Conservation (phyloP, 352 stramenopile genomes). For the Phytophthora boehmeriae region DNA sequence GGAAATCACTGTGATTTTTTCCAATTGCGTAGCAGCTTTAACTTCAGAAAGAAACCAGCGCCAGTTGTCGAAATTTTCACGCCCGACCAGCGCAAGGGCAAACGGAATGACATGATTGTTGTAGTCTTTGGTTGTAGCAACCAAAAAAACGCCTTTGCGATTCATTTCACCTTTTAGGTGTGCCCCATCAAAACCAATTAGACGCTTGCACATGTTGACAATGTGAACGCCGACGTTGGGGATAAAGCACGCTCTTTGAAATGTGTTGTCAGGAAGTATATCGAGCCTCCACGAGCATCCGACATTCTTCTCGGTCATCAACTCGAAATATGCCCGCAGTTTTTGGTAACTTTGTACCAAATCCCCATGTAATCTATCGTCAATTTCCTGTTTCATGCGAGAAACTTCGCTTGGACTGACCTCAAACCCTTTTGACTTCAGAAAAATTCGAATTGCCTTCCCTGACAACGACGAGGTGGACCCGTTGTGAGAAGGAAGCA, state of each 20-base stretch:
- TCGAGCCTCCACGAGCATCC: no score
- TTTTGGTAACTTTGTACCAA: constrained; percentile 2
- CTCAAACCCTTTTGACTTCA: background rate
- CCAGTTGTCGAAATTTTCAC: constrained; percentile 33
- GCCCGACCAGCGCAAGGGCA: constrained; percentile 14
- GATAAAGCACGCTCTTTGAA: no score
- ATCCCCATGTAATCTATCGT: constrained; percentile 6
- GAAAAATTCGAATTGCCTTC: background rate
- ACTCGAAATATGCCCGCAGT: background rate
- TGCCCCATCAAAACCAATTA: constrained; percentile 23
- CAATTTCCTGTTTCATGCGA: constrained; percentile 8
- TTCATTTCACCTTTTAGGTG: constrained; percentile 36
- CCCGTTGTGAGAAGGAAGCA: background rate
- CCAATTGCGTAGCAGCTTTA: background rate
- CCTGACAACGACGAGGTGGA: background rate
- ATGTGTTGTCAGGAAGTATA: no score
- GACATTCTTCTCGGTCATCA: background rate
- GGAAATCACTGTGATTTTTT: background rate
- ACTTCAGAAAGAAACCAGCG: no score
- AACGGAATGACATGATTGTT: constrained; percentile 34
- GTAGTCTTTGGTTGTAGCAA: constrained; percentile 25
- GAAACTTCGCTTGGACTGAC: background rate
- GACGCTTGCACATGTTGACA: background rate
- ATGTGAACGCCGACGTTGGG: constrained; percentile 4
- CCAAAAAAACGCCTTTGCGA: constrained; percentile 21